These are phyloP conservation scores for Piper betle DNA, from an alignment of 164 flowering plant species.

Conservation along the genomic window DNA sequence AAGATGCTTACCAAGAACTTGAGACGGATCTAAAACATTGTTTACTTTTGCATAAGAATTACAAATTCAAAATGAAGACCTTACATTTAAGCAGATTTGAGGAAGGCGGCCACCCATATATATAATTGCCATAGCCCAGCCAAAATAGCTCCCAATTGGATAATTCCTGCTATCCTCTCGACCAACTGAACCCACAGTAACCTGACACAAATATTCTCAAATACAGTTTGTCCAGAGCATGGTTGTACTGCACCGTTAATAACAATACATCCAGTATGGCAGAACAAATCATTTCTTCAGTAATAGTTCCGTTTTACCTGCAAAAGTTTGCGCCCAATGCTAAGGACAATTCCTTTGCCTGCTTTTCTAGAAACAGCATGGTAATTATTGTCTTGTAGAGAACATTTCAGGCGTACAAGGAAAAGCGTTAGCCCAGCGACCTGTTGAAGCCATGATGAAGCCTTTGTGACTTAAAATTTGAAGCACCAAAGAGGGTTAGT, in stretches of 20 bases:
- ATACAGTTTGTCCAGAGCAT: not conserved
- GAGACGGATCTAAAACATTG: not conserved
- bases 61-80: conserved; percentile 1
- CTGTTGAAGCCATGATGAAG: conserved; percentile 18
- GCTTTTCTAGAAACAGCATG: conserved; percentile 4
- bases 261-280: too few species aligned
- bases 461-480: not conserved
- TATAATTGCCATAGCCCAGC: conserved; percentile 82
- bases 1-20: not conserved
- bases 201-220: not conserved
- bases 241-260: not conserved
- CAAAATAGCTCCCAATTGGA: conserved; percentile 41
- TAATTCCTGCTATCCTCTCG: conserved; percentile 15
- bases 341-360: conserved; percentile 23
- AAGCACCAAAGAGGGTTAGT: not conserved
- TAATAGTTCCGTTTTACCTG: conserved; percentile 21
- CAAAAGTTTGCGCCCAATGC: conserved; percentile 40
- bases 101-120: conserved; percentile 91
- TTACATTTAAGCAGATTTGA: conserved; percentile 73
- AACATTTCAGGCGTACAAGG: conserved; percentile 17
- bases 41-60: not conserved
- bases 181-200: conserved; percentile 4
- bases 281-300: not conserved
- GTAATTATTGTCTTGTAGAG: conserved; percentile 5
- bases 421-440: conserved; percentile 27